These are phyloP conservation scores for Naganishia randhawae DNA, from an alignment of 768 basidiomycete species.

Conservation along the genomic window DNA sequence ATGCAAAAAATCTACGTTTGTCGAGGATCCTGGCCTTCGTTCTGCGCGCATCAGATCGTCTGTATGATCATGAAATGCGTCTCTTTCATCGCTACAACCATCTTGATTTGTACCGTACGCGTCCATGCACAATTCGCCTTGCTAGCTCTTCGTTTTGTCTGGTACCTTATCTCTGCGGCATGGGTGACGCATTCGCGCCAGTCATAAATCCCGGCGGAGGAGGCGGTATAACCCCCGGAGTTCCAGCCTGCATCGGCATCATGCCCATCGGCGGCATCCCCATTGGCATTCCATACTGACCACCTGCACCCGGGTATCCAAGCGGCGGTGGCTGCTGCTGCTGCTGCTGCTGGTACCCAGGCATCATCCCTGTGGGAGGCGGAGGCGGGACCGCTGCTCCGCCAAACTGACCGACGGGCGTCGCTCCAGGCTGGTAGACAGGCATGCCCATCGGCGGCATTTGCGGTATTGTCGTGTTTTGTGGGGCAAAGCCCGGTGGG, in stretches of 20 bases:
- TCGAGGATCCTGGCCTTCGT: not conserved
- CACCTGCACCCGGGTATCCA: constrained; percentile 4
- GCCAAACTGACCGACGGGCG: constrained; percentile 23
- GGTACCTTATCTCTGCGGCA: constrained; percentile 17
- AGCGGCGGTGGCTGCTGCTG: constrained; percentile 1
- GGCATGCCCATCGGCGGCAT: constrained; percentile 47
- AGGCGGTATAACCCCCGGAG: constrained; percentile 9
- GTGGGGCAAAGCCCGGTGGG: constrained; percentile 30
- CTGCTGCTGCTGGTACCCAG: constrained; percentile 7
- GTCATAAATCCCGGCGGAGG: constrained; percentile 31
- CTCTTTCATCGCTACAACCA: constrained; percentile 4
- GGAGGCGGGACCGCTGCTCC: constrained; percentile 36
- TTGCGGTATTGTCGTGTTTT: constrained; percentile 31
- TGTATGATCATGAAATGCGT: constrained; percentile 2
- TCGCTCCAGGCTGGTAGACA: constrained; percentile 42
- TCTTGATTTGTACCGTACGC: not conserved
- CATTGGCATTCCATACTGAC: constrained; percentile 19
- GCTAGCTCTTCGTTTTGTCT: not conserved
- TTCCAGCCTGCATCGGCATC: not conserved
- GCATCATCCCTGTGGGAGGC: constrained; percentile 30
- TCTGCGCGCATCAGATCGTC: not conserved
- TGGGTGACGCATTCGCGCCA: constrained; percentile 24
- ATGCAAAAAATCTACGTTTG: not conserved
- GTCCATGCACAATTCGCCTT: not conserved
- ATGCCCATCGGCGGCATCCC: constrained; percentile 24